phyloP scores from a whole-genome alignment of 2,329 filamentous ascomycete species.

The Hypoxylon sp. region DNA sequence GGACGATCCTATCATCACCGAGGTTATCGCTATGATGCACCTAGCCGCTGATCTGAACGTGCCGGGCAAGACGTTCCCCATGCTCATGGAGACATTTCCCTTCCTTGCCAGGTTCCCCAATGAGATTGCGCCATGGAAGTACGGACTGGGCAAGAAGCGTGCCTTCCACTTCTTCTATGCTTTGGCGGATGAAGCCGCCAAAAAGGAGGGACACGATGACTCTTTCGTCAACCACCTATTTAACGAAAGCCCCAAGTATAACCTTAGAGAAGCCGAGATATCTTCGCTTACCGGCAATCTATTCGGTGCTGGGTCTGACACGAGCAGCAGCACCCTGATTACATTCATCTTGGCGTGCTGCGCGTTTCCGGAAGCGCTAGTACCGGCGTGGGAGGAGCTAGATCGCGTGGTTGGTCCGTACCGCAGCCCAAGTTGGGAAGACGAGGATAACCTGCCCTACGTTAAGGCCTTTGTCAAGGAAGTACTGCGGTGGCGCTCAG shows the following conservation, averaged over 20 bases:
- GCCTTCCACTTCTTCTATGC: constrained; percentile 65
- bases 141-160: constrained; percentile 61
- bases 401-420: constrained; percentile 62
- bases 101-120: constrained; percentile 62
- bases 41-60: constrained; percentile 68
- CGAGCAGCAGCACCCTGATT: constrained; percentile 60
- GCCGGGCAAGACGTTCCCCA: constrained; percentile 66
- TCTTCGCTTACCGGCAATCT: constrained; percentile 62
- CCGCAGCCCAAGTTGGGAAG: constrained; percentile 62
- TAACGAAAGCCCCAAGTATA: constrained; percentile 60
- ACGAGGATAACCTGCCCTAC: constrained; percentile 64
- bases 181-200: constrained; percentile 62
- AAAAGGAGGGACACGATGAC: constrained; percentile 52
- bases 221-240: constrained; percentile 63
- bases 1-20: constrained; percentile 69
- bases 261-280: constrained; percentile 59
- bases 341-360: constrained; percentile 64
- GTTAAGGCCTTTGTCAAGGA: constrained; percentile 68
- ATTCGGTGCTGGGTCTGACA: constrained; percentile 63
- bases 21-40: constrained; percentile 70
- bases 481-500: constrained; percentile 66
- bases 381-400: constrained; percentile 64
- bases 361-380: constrained; percentile 61
- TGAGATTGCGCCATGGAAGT: constrained; percentile 64
- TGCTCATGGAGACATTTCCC: constrained; percentile 69